A percentile compares a stretch with the other conserved stretches of the same genome.
Conservation (phyloP, 495 filamentous ascomycete species). For the Corynascus novoguineensis region DNA sequence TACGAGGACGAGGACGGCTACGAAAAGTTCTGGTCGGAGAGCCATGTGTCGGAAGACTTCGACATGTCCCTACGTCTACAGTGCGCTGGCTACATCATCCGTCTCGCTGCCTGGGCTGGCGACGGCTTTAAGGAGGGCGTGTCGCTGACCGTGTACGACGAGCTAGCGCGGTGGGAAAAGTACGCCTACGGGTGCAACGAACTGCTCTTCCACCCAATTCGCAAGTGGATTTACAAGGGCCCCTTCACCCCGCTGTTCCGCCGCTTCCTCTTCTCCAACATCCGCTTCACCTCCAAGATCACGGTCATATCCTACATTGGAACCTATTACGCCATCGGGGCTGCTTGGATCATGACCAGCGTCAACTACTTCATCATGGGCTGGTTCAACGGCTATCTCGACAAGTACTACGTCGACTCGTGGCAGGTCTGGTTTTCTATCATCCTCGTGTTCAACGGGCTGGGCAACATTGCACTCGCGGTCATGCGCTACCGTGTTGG, state of each 20-base stretch:
- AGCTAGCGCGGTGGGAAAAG: conserved; percentile 78
- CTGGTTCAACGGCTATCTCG: conserved; percentile 66
- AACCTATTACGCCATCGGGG: conserved; percentile 80
- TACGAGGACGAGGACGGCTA: conserved; percentile 63
- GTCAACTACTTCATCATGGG: conserved; percentile 75
- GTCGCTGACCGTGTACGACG: conserved; percentile 79
- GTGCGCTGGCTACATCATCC: conserved; percentile 64
- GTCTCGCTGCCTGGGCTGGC: conserved; percentile 65
- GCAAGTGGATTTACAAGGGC: conserved; percentile 56
- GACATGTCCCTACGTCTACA: conserved; percentile 81
- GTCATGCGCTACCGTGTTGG: conserved; percentile 65
- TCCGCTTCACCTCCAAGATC: conserved; percentile 72
- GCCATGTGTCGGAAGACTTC: conserved; percentile 77
- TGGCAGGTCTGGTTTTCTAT: conserved; percentile 75
- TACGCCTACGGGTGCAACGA: conserved; percentile 87
- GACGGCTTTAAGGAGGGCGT: conserved; percentile 82
- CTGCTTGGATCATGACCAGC: conserved; percentile 72
- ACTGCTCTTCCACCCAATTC: conserved; percentile 69
- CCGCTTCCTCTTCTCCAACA: conserved; percentile 62
- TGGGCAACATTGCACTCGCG: conserved; percentile 59
- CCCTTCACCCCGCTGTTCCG: conserved; percentile 74
- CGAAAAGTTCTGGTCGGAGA: conserved; percentile 80
- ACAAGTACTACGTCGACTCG: conserved; percentile 70
- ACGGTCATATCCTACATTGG: conserved; percentile 80
- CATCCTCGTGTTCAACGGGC: conserved; percentile 65